These are phyloP conservation scores for Dillenia turbinata DNA, from an alignment of 164 flowering plant species.

Conservation along the genomic window DNA sequence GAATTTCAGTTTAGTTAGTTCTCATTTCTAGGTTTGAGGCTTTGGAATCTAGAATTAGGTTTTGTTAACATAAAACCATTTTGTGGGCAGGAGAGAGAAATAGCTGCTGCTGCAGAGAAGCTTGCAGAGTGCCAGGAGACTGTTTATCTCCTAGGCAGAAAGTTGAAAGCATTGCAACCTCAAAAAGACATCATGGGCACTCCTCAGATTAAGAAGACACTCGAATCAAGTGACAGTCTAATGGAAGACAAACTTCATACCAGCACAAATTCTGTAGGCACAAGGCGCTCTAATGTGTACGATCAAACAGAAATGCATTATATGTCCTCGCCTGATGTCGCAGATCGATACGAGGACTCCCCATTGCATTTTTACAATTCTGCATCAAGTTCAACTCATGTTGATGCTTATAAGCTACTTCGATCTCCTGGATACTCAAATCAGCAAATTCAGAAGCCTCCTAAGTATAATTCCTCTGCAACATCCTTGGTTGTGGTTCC, in stretches of 20 bases:
- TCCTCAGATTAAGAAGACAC: background rate
- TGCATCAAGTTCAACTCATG: conserved; percentile 11
- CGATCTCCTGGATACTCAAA: conserved; percentile 10
- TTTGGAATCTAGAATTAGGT: no score
- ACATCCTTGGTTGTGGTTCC: background rate
- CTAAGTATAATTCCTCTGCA: conserved; percentile 6
- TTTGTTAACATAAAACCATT: no score
- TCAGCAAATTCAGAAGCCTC: conserved; percentile 13
- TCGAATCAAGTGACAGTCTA: background rate
- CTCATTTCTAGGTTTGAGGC: no score
- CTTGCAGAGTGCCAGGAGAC: conserved; percentile 13
- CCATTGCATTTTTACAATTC: conserved; percentile 3
- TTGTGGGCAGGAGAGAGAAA: no score
- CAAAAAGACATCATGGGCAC: conserved; percentile 8
- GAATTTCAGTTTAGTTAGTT: no score
- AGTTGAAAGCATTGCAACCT: conserved; percentile 6
- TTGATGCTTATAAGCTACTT: conserved; percentile 8
- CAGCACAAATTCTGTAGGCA: conserved; percentile 5
- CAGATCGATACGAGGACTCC: conserved; percentile 6
- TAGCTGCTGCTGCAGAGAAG: conserved; percentile 8
- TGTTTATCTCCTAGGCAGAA: conserved; percentile 1
- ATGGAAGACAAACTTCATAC: conserved; percentile 8
- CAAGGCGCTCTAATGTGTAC: background rate
- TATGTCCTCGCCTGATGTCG: background rate
- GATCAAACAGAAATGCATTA: background rate